phyloP scores from a whole-genome alignment of 2,329 filamentous ascomycete genomes.

The Cryphonectria carpinicola region DNA sequence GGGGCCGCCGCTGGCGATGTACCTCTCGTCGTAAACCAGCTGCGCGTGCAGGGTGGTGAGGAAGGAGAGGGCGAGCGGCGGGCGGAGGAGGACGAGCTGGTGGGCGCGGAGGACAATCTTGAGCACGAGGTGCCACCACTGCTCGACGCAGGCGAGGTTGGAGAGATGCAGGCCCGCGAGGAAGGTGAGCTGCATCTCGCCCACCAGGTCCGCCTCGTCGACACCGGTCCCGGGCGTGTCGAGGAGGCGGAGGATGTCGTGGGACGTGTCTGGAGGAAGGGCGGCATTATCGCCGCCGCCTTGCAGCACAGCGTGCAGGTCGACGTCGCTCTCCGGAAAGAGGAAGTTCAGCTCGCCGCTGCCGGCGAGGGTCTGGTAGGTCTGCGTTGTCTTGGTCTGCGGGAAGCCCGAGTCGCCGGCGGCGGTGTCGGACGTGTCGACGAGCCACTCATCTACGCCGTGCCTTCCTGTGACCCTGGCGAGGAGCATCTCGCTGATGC shows the following conservation, averaged over 20 bases:
- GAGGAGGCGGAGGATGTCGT: conserved; percentile 50
- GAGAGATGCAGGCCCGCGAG: conserved; percentile 60
- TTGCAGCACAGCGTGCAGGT: conserved; percentile 33
- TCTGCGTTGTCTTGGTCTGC: conserved; percentile 37
- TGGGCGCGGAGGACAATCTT: conserved; percentile 56
- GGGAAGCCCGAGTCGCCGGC: conserved; percentile 46
- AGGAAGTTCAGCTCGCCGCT: conserved; percentile 51
- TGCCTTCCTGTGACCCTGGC: conserved; percentile 50
- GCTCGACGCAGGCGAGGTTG: conserved; percentile 62
- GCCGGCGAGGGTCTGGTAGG: conserved; percentile 38
- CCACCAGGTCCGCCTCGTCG: conserved; percentile 52
- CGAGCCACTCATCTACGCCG: conserved; percentile 49
- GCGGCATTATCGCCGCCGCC: too few species aligned
- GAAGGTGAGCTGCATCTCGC: conserved; percentile 65
- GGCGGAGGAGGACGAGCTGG: conserved; percentile 46
- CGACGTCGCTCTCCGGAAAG: conserved; percentile 51
- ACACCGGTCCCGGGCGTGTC: conserved; percentile 34
- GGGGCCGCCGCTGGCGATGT: conserved; percentile 44
- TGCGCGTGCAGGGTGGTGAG: conserved; percentile 58
- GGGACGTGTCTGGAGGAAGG: conserved; percentile 49
- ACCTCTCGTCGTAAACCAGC: conserved; percentile 55
- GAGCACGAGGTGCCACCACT: conserved; percentile 63
- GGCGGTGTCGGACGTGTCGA: conserved; percentile 59
- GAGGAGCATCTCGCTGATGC: conserved; percentile 51
- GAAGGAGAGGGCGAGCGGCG: conserved; percentile 50